These are phyloP conservation scores for Prunus salicina DNA, from an alignment of 306 rosid genomes.

Conservation along the genomic window DNA sequence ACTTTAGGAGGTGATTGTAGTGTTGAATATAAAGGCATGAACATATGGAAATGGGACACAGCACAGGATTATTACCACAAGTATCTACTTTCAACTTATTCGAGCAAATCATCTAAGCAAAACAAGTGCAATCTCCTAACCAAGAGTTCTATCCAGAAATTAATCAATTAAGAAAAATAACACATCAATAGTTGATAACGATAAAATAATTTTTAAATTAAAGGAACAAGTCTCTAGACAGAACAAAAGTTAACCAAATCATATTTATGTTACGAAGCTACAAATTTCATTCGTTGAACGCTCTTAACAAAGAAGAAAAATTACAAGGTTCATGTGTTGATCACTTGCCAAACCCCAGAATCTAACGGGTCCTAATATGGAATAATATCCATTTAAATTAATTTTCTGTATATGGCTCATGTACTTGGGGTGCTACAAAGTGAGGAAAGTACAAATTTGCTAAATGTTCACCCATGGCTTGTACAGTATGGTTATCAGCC, in stretches of 20 bases:
- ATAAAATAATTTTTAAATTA: neutral
- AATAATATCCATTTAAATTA: too few relatives aligned
- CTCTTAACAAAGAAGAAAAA: too few relatives aligned
- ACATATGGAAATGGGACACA: neutral
- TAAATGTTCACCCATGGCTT: neutral
- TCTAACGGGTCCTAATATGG: neutral
- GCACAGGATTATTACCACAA: neutral
- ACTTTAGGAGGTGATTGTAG: constrained; percentile 8
- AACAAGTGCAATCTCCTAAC: constrained; percentile 1
- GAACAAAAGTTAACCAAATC: neutral
- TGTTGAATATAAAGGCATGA: constrained; percentile 8
- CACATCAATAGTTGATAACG: neutral
- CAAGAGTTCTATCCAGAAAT: neutral
- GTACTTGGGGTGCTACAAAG: neutral
- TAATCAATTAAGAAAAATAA: neutral
- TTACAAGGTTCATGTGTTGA: neutral
- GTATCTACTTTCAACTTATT: neutral
- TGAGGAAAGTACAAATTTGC: neutral
- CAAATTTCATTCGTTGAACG: too few relatives aligned
- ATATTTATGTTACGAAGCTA: neutral
- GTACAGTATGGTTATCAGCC: neutral
- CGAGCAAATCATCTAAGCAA: neutral
- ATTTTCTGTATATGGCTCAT: too few relatives aligned
- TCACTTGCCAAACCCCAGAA: neutral
- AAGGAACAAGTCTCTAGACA: neutral